These are phyloP conservation scores for Penicillium cinerascens DNA, from an alignment of 495 filamentous ascomycete genomes.

Conservation along the genomic window DNA sequence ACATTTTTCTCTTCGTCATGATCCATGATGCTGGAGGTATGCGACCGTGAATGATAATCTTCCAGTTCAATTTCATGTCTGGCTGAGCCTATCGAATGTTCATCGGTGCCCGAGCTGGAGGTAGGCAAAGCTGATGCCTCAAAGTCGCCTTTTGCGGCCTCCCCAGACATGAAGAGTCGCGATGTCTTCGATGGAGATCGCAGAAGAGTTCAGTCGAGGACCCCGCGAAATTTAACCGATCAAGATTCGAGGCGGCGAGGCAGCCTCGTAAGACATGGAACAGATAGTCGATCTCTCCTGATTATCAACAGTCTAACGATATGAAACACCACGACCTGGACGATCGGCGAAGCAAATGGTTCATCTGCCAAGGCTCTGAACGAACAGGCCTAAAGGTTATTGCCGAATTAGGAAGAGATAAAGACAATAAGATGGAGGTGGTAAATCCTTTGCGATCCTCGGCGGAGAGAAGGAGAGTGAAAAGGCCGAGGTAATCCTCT, in stretches of 20 bases:
- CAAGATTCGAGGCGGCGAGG: background rate
- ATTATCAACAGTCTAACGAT: slow-evolving; percentile 8
- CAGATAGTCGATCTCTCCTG: background rate
- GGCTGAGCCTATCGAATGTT: slow-evolving; percentile 1
- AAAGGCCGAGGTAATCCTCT: background rate
- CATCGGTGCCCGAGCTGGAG: background rate
- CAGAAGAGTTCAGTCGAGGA: background rate
- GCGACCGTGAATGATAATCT: slow-evolving; percentile 9
- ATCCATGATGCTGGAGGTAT: slow-evolving; percentile 6
- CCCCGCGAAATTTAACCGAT: background rate
- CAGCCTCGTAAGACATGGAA: background rate
- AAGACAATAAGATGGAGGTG: background rate
- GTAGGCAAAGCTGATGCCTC: slow-evolving; percentile 1
- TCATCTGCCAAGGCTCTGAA: background rate
- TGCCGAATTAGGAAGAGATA: background rate
- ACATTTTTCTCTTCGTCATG: slow-evolving; percentile 21
- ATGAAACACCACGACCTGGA: slow-evolving; percentile 2
- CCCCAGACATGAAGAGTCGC: slow-evolving; percentile 1
- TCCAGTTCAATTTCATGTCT: slow-evolving; percentile 4
- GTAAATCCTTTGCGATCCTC: background rate
- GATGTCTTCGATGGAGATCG: background rate
- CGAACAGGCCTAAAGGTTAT: background rate
- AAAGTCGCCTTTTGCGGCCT: background rate
- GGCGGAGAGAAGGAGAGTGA: background rate
- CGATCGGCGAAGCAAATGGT: background rate